Base-by-base conservation (phyloP, 1,284 basidiomycete species). In the Pisolithus thermaeus region DNA sequence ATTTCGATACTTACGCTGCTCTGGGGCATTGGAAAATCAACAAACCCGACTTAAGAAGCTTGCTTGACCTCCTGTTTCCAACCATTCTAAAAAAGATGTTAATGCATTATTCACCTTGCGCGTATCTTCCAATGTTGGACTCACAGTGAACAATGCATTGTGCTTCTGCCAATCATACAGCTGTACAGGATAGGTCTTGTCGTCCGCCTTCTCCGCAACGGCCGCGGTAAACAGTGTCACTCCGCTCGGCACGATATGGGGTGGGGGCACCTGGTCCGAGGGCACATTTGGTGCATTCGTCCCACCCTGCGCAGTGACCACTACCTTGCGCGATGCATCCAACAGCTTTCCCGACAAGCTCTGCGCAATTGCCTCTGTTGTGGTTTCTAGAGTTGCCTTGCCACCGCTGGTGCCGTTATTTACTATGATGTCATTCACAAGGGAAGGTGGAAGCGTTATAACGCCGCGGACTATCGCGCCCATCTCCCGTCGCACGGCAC, bases 131-230 rank as follows among this genome's bases (percentile, higher is more conserved):
- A 44, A 11, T 4, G 28, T 30, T 16, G n/a, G 25, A 56, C 61
- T 46, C 49, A 61, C 61, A 1, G 59, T 47, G 46, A 62, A 62
- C 22, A 62, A 30, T 11, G 40, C 42, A 4, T 30, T 37, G 28
- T 62, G 59, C 35, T 41, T 51, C 49, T 58, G 46, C 57, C 59
- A 61, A 40, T 63, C 61, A 20, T 53, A 60, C 44, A 63, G 50
- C 45, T 56, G 41, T 6, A 58, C 49, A 2, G 61, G 63, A 30
- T 51, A 48, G 25, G 45, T 48, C 16, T 46, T 25, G 45, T 64
- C 51, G 3, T 45, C n/a, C 30, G 23, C 37, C n/a, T 63, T 40
- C 23, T 60, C 54, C 11, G 58, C 61, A 38, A 62, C 58, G 3
- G 59, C 63, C 4, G 52, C 28, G 3, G 61, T 59, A 40, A 61